A percentile compares a stretch with the other conserved stretches of the same genome.
These are phyloP conservation scores for Amanita exitialis DNA, from an alignment of 768 basidiomycete species.

Conservation along the genomic window DNA sequence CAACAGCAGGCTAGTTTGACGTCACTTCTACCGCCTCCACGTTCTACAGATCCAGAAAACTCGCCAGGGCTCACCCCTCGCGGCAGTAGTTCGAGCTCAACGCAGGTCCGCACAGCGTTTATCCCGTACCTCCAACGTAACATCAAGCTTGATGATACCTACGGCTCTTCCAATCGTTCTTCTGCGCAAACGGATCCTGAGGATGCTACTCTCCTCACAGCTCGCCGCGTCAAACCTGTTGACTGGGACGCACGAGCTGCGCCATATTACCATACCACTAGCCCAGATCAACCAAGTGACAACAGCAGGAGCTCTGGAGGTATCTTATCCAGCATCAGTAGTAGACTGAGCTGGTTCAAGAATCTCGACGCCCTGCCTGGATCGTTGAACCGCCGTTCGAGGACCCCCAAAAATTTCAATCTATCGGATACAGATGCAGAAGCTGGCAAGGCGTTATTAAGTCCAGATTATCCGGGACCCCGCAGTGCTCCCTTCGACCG, in stretches of 20 bases:
- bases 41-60: slow-evolving; percentile 22
- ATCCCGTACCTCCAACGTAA: slow-evolving; percentile 11
- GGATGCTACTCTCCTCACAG: slow-evolving; percentile 42
- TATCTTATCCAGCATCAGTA: slow-evolving; percentile 35
- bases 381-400: slow-evolving; percentile 13
- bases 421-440: slow-evolving; percentile 38
- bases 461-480: slow-evolving; percentile 5
- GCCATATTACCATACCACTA: slow-evolving; percentile 10
- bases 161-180: slow-evolving; percentile 20
- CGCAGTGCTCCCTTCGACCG: background rate
- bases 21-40: slow-evolving; percentile 23
- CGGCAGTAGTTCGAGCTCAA: background rate
- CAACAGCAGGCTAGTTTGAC: slow-evolving; percentile 19
- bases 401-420: slow-evolving; percentile 9
- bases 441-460: slow-evolving; percentile 28
- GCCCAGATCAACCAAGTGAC: slow-evolving; percentile 10
- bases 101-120: slow-evolving; percentile 1
- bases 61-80: slow-evolving; percentile 6
- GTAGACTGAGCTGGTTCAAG: slow-evolving; percentile 54
- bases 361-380: slow-evolving; percentile 16
- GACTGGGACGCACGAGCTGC: slow-evolving; percentile 23
- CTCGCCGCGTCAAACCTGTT: slow-evolving; percentile 36
- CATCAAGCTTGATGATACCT: slow-evolving; percentile 10
- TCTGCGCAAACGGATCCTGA: slow-evolving; percentile 24
- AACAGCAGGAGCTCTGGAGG: slow-evolving; percentile 13